Evolutionary conservation across 345 rosid genomes (phyloP).

Genomic region (Syzygium oleosum): DNA sequence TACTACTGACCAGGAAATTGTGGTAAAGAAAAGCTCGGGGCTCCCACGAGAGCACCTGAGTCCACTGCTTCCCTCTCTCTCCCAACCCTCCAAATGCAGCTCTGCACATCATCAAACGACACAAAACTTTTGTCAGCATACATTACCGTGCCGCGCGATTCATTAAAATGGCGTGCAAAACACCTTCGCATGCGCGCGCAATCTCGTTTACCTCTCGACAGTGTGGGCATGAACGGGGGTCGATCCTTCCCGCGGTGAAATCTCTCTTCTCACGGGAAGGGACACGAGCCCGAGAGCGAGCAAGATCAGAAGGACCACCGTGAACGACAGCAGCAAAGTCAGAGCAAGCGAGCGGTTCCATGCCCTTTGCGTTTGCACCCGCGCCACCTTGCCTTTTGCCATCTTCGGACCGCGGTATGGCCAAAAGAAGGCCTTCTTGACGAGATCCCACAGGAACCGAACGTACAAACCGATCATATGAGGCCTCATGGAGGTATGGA

Average conservation of each 20-base stretch:
- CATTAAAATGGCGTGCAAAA: not conserved
- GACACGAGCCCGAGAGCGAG: conserved; percentile 4
- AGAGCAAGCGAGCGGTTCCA: not conserved
- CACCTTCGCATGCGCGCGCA: not conserved
- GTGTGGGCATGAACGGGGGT: not conserved
- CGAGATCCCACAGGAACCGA: not conserved
- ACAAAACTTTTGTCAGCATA: not conserved
- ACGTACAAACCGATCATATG: not conserved
- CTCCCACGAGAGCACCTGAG: conserved; percentile 15
- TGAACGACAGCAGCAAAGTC: not conserved
- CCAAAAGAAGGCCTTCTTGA: not conserved
- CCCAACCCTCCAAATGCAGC: conserved; percentile 2
- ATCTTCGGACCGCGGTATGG: not conserved
- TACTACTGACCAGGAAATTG: conserved; percentile 12
- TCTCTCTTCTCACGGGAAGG: not conserved
- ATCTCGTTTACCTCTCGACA: not conserved
- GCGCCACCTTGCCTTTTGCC: conserved; percentile 12
- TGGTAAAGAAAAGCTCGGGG: conserved; percentile 17
- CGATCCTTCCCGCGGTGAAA: not conserved
- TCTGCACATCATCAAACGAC: not conserved
- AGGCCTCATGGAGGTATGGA: not conserved
- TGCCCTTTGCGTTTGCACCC: not conserved
- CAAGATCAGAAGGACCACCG: not conserved
- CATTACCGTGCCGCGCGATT: not conserved
- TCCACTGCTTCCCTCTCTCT: conserved; percentile 16